Conservation (phyloP, 352 stramenopile species). For the Phytophthora tubulina region DNA sequence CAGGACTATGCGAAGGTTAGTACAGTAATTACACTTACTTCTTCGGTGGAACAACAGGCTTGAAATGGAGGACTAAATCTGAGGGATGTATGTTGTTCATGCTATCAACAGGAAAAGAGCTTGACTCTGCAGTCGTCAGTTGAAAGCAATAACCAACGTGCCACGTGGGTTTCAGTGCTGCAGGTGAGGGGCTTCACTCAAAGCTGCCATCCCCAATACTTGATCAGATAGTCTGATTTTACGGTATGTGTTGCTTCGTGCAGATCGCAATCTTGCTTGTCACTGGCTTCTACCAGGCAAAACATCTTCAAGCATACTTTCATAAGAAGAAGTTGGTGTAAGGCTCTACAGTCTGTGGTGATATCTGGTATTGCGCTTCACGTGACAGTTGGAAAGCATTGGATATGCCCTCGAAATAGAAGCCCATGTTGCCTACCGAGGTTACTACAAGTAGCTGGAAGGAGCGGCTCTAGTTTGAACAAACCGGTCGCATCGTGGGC, state of each 20-base stretch:
- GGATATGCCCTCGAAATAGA: no score
- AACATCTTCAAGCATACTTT: conserved; percentile 85
- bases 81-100: neutral
- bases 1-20: conserved; percentile 86
- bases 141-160: conserved; percentile 81
- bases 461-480: no score
- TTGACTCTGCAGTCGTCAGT: conserved; percentile 73
- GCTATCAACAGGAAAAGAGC: conserved; percentile 66
- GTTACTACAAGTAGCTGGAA: no score
- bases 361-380: no score
- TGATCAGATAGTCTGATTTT: no score
- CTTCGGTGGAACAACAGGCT: no score
- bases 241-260: no score
- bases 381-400: no score
- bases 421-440: no score
- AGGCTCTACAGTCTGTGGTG: neutral
- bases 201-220: no score
- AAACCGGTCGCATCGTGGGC: no score
- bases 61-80: neutral
- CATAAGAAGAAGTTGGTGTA: conserved; percentile 87
- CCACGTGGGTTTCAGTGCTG: conserved; percentile 86
- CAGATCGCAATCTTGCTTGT: conserved; percentile 56
- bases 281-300: conserved; percentile 81
- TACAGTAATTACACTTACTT: no score
- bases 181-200: conserved; percentile 45